These are phyloP conservation scores for Coniochaeta hoffmannii DNA, from an alignment of 2,329 filamentous ascomycete genomes.

Conservation along the genomic window DNA sequence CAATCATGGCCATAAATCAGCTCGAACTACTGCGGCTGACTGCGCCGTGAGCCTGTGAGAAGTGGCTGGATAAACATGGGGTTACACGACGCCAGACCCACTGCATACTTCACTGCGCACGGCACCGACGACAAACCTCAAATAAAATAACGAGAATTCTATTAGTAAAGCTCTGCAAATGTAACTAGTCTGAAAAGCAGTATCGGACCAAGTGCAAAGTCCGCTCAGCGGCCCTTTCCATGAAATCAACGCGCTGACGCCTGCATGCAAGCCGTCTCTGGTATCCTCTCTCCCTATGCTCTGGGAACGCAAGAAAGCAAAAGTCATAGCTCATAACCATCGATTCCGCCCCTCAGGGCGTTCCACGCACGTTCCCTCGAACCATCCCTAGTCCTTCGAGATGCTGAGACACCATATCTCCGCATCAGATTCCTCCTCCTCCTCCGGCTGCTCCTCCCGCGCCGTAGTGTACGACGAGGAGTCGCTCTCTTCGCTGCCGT, in stretches of 20 bases:
- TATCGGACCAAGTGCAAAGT: neutral
- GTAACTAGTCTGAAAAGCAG: neutral
- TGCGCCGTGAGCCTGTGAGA: neutral
- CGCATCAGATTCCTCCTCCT: neutral
- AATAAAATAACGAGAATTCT: no score
- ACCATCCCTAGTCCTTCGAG: neutral
- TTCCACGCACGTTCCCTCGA: no score
- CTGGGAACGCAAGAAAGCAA: neutral
- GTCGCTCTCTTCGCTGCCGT: no score
- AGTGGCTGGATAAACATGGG: neutral
- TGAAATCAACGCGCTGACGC: neutral
- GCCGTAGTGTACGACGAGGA: no score
- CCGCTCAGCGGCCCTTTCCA: neutral
- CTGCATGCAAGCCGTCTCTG: neutral
- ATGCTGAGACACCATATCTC: neutral
- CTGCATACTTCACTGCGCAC: no score
- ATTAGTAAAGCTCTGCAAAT: neutral
- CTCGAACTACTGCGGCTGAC: neutral
- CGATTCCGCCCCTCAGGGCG: neutral
- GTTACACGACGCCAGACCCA: neutral
- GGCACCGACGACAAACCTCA: no score
- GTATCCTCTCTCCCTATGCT: neutral
- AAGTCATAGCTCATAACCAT: neutral
- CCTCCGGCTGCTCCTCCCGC: neutral
- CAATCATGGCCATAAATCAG: neutral